Base-by-base conservation (phyloP, 805 yeast genomes). In the Starmerella apis region DNA sequence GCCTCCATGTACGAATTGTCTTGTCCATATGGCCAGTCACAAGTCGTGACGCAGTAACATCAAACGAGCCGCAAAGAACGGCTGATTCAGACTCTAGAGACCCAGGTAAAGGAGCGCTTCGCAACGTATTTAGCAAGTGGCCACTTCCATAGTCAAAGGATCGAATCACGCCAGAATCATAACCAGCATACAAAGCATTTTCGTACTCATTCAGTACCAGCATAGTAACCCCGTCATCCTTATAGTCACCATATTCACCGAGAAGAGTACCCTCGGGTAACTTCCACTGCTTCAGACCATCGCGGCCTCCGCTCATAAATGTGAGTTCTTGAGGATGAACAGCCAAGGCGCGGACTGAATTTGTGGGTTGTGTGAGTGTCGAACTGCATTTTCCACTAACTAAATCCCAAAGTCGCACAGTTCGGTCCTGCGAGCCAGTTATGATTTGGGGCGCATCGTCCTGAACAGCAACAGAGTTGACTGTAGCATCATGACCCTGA, bases 1-100 rank as follows among this genome's bases (percentile, higher is more conserved):
- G 37, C 19, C 14, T 11, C 84, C 85, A 81, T 13, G 80, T 62
- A 59, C 79, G 77, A 45, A 81, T 71, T 56, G 78, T 73, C 50
- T 88, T 88, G 65, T 90, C 97, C n/a, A 85, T 79, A 59, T 85
- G 94, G 44, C 95, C 86, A 1, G 95, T 85, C 19, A 92, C 74
- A 50, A 92, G 67, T 43, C 95, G 74, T 58, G 79, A 66, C 0
- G 96, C 96, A 52, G 86, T 79, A 14, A 72, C 69, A 64, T 92
- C 96, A 63, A 86, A 86, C 1, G 78, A 63, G 35, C 87, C 76
- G 9, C 86, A 73, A 56, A 81, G 71, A 5, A 90, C 77, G 8
- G 94, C 82, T 4, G 36, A 27, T 37, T 43, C 37, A 6, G 37
- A 28, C 5, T n/a, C 28, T 3, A 31, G 27, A 5, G 37, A 30